These are phyloP conservation scores for Pyronema omphalodes DNA, from an alignment of 495 filamentous ascomycete genomes.

Conservation along the genomic window DNA sequence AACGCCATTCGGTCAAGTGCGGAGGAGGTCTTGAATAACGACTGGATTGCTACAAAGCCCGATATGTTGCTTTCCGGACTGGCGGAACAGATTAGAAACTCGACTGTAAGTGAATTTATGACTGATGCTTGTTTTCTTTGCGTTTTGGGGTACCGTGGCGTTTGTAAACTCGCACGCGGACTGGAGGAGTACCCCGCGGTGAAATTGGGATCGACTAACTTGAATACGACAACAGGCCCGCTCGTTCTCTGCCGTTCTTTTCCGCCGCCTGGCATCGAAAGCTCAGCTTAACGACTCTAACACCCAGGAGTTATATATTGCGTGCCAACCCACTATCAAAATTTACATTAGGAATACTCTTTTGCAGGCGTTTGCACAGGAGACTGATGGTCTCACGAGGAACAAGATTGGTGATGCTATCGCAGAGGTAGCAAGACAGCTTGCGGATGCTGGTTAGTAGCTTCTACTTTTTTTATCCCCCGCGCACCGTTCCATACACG, in stretches of 20 bases:
- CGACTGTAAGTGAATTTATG: constrained; percentile 36
- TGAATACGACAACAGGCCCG: constrained; percentile 40
- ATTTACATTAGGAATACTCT: constrained; percentile 63
- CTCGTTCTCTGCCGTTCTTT: constrained; percentile 82
- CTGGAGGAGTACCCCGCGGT: background rate
- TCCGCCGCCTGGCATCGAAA: constrained; percentile 80
- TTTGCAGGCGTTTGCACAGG: constrained; percentile 51
- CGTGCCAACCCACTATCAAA: constrained; percentile 49
- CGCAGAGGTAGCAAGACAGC: constrained; percentile 85
- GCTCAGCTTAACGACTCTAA: constrained; percentile 54
- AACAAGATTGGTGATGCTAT: constrained; percentile 95
- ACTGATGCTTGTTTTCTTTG: background rate
- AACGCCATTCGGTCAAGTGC: constrained; percentile 67
- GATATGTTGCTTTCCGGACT: constrained; percentile 83
- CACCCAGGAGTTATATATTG: constrained; percentile 66
- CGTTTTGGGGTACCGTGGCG: background rate
- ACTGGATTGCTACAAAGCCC: constrained; percentile 66
- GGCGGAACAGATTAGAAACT: constrained; percentile 71
- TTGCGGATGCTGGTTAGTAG: constrained; percentile 67
- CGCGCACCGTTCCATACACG: background rate
- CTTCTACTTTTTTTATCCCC: constrained; percentile 12
- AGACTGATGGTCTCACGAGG: constrained; percentile 50
- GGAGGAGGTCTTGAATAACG: constrained; percentile 72
- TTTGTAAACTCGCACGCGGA: constrained; percentile 3
- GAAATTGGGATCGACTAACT: background rate